phyloP scores from a whole-genome alignment of 768 basidiomycete species.

The Serendipita sp. region DNA sequence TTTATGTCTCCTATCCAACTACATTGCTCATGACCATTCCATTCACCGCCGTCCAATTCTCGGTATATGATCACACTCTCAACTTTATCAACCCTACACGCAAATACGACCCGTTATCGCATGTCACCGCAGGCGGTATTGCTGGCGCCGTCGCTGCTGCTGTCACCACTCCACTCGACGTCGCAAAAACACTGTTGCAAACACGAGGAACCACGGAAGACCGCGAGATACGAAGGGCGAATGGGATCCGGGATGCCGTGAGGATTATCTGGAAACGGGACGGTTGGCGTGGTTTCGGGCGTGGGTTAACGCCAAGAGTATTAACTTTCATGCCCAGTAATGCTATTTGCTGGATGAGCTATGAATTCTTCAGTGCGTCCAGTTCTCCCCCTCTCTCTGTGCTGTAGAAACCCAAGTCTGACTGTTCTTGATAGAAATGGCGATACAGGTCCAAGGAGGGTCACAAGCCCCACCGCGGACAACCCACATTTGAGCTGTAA shows the following conservation, averaged over 20 bases:
- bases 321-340: slow-evolving; percentile 94
- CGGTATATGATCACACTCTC: slow-evolving; percentile 90
- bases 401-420: neutral
- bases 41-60: slow-evolving; percentile 96
- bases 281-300: slow-evolving; percentile 66
- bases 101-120: slow-evolving; percentile 82
- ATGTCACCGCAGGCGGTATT: slow-evolving; percentile 79
- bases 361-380: slow-evolving; percentile 93
- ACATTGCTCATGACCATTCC: slow-evolving; percentile 93
- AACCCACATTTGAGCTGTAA: neutral
- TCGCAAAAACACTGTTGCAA: slow-evolving; percentile 93
- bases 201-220: slow-evolving; percentile 86
- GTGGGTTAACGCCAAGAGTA: slow-evolving; percentile 82
- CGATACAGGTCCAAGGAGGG: neutral
- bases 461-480: neutral
- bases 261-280: slow-evolving; percentile 76
- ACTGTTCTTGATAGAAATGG: neutral
- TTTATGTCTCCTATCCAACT: slow-evolving; percentile 98
- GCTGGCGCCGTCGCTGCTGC: slow-evolving; percentile 91
- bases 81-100: slow-evolving; percentile 66
- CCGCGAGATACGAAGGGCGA: slow-evolving; percentile 62
- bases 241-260: slow-evolving; percentile 78
- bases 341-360: slow-evolving; percentile 92
- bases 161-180: slow-evolving; percentile 91
- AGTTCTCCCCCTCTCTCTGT: neutral